Base-by-base conservation (phyloP, 2,329 filamentous ascomycete species). In the Trichoderma sp. region DNA sequence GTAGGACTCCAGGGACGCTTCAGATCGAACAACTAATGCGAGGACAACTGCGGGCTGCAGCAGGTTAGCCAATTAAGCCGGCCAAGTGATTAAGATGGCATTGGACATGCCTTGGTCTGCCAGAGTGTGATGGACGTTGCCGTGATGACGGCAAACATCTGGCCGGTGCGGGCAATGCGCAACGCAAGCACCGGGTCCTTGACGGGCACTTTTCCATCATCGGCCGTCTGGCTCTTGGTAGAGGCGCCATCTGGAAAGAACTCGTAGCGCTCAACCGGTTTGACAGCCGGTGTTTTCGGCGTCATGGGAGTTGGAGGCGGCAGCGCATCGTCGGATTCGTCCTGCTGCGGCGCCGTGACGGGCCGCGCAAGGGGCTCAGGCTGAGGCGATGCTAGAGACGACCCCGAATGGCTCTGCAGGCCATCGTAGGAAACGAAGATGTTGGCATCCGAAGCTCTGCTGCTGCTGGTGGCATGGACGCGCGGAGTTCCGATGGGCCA, bases 401-500 rank as follows among this genome's bases (percentile, higher is more conserved):
- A 74, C 43, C 78, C 78, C 58, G 76, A 78, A 73, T 79, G 74
- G 77, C 80, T 78, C 75, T 77, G 73, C 24, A 89, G 83, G 80
- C 91, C 90, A 84, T 93, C 88, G 75, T 91, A 86, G 68, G 87
- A 88, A 73, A 89, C 82, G 74, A 86, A 83, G 71, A 86, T 80
- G 73, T 84, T 86, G 75, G 85, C 81, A 71, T 83, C 81, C 70
- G 85, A 82, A 76, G 85, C 82, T 80, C 86, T 86, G 79, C 87
- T 88, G 83, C 89, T 93, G 84, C 87, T 92, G 77, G 92, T 92
- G 79, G 93, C 91, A 85, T 93, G 95, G 81, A 95, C 90, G 81
- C 91, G 90, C 79, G 93, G 93, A 80, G 93, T 93, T 82, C 92
- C 93, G 82, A 94, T 89, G 79, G 93, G 93, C 93, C 93, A 97